Conservation (phyloP, 2,329 filamentous ascomycete genomes). For the Fusarium algeriense region DNA sequence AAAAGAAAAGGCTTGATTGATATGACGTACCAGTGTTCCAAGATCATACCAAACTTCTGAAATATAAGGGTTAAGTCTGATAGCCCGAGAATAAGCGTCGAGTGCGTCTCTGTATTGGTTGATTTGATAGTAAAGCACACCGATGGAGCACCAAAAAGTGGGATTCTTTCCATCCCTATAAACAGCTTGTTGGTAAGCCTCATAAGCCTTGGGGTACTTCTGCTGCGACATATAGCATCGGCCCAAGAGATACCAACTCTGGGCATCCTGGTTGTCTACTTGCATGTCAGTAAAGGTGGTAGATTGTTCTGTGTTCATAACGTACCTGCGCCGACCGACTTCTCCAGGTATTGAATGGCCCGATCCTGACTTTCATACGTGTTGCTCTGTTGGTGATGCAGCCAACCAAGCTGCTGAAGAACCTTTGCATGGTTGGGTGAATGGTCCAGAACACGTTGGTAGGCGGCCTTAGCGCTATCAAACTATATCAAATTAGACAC, state of each 20-base stretch:
- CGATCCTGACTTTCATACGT: conserved; percentile 93
- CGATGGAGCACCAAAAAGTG: conserved; percentile 99
- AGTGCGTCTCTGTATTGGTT: conserved; percentile 99
- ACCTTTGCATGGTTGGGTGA: conserved; percentile 98
- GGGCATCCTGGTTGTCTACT: conserved; percentile 90
- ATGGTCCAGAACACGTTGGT: conserved; percentile 91
- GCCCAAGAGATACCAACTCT: conserved; percentile 98
- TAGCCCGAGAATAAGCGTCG: conserved; percentile 96
- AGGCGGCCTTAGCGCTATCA: conserved; percentile 91
- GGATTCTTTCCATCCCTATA: conserved; percentile 98
- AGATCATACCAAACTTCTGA: conserved; percentile 99
- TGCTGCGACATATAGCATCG: conserved; percentile 99
- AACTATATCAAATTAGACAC: conserved; percentile 71
- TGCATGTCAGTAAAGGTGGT: conserved; percentile 3
- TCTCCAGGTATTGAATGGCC: conserved; percentile 96
- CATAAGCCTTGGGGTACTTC: conserved; percentile 98
- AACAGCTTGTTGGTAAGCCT: conserved; percentile 98
- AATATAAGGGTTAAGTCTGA: conserved; percentile 96
- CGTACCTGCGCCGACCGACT: conserved; percentile 92
- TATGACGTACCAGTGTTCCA: conserved; percentile 83
- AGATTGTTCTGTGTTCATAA: not conserved
- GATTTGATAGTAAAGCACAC: conserved; percentile 99
- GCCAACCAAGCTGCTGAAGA: conserved; percentile 95
- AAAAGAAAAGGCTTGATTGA: not conserved
- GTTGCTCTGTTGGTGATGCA: conserved; percentile 95